Evolutionary conservation across 305 asterid species (phyloP), one percentile per base, ranked within the genome.

Genomic region (Fraxinus velutina): DNA sequence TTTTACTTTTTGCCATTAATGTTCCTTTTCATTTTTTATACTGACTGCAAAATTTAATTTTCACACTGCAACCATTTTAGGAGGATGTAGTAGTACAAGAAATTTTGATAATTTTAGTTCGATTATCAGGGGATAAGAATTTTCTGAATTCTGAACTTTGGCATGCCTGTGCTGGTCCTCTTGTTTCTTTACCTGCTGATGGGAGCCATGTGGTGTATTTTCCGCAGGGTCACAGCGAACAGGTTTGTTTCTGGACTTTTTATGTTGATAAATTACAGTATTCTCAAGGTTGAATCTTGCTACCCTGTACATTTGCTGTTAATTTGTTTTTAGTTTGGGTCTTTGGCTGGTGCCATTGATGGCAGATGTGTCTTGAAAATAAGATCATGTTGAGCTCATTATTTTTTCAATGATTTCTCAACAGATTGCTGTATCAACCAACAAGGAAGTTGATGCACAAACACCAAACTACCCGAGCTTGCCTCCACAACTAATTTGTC

Each of bases 131-230:
- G 22, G 94, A 89, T 73, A 89, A 88, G 57, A 89, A 83, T 83
- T 87, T 90, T 86, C 76, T 91, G 5, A 93, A 91, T 84, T 90
- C 94, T 44, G 96, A 93, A 86, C 97, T 93, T 29, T 93, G 97
- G 97, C 97, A 93, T 87, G 97, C 97, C 62, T 93, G 97, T 88
- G 92, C 97, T 19, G 97, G 97, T 83, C 97, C 97, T 83, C 94
- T 93, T 78, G 96, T 93, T 84, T 91, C 94, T 84, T 88, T 93
- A 68, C 96, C 97, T 47, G 84, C 92, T 75, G 78, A 89, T 79
- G 97, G 96, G 42, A 90, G 94, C 83, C 94, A 89, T 75, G 97
- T 91, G 34, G 96, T 93, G 71, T 93, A 93, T 84, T 93, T 93
- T 80, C 97, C 97, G 50, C 97, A 91, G 84, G 97, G 97, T 75